phyloP scores from a whole-genome alignment of 1,284 basidiomycete genomes.

The Microbotryomycetes sp. region DNA sequence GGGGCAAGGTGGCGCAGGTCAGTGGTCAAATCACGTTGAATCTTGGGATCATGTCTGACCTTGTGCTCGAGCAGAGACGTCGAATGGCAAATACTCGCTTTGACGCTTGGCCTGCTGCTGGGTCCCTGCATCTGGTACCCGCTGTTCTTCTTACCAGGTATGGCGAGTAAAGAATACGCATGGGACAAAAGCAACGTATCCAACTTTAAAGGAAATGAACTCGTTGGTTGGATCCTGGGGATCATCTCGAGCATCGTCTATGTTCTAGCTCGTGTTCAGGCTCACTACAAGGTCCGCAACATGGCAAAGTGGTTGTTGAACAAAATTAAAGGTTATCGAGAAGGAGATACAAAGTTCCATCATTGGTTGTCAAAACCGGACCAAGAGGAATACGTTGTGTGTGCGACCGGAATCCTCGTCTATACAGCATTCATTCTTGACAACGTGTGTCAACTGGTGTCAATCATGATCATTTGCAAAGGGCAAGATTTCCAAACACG shows the following conservation, averaged over 20 bases:
- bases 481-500: background rate
- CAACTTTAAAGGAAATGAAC: background rate
- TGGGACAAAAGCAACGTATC: background rate
- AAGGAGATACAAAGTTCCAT: background rate
- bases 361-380: background rate
- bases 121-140: background rate
- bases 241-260: background rate
- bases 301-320: background rate
- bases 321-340: background rate
- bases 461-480: background rate
- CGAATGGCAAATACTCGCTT: background rate
- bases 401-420: background rate
- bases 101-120: background rate
- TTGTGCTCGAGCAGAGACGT: background rate
- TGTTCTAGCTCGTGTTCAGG: background rate
- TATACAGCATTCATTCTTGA: background rate
- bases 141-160: background rate
- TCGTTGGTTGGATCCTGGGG: background rate
- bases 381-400: background rate
- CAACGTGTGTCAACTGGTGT: background rate
- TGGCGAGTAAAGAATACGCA: background rate
- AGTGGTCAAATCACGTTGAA: no score
- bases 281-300: background rate
- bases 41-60: no score
- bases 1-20: background rate